Evolutionary conservation across 495 filamentous ascomycete genomes (phyloP), one percentile per base, ranked within the genome.

Genomic region (Monascus purpureus): DNA sequence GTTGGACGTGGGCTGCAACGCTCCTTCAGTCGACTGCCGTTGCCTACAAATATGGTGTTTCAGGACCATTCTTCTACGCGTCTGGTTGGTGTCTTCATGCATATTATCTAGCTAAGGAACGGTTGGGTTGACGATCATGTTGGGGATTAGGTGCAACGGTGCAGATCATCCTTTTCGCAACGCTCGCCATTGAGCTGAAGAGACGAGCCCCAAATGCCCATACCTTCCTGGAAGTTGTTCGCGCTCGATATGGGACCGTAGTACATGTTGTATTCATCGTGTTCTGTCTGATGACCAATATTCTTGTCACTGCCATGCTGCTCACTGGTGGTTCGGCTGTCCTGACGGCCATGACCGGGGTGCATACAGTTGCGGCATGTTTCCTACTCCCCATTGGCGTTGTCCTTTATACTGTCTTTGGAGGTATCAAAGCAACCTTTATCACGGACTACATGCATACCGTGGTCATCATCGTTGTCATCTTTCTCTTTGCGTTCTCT

Each of bases 111-210:
- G 15, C 2, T 15, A n/a, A 6, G 13, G n/a, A 1, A 30, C 8
- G 11, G 13, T 20, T 26, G 19, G 13, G n/a, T n/a, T 41, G 13
- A 38, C 22, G 14, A 8, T 20, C 8, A 3, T 29, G 13, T 14
- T 29, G 27, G 14, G 18, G 22, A 8, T 13, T 7, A 30, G 72
- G 59, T 12, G 71, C 71, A 19, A 65, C 59, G 8, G 68, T 73
- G 18, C 65, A 71, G 36, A 67, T 96, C 49, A 61, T 95, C 28
- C 68, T 96, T 2, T 95, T 96, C 50, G 87, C 88, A 25, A 93
- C 84, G 0, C 62, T 96, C 17, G 88, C 88, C 24, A 95, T 95
- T 46, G 87, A 94, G 52, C 57, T 94, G 22, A 96, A 96, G 61
- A 65, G 84, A 38, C 76, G 78, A 18, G 81, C 82, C 5, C 82